A percentile compares a stretch with the other conserved stretches of the same genome.
Evolutionary conservation across 2,329 filamentous ascomycete genomes (phyloP).

Genomic region (Pezicula neosporulosa): DNA sequence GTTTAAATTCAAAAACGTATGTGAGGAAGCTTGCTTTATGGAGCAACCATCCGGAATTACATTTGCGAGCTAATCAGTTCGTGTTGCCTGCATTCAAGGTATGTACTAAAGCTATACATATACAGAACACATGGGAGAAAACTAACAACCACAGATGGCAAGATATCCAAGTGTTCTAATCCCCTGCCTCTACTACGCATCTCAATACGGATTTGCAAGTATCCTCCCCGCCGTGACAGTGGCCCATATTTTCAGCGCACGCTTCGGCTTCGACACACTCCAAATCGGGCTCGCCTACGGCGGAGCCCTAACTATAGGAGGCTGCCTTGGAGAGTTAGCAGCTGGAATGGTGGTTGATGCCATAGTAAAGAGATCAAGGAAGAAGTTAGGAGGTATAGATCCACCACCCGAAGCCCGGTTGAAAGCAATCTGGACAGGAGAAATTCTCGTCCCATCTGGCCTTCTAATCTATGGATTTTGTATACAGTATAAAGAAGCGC

Average conservation of each 20-base stretch:
- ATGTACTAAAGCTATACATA: too few species aligned
- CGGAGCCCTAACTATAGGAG: constrained; percentile 24
- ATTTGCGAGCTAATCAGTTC: constrained; percentile 17
- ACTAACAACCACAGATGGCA: constrained; percentile 13
- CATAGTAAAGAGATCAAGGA: constrained; percentile 6
- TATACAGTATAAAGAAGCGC: constrained; percentile 22
- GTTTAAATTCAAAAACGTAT: constrained; percentile 3
- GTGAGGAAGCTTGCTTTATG: constrained; percentile 2
- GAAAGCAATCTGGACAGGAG: constrained; percentile 24
- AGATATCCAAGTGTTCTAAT: constrained; percentile 29
- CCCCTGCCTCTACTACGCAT: constrained; percentile 27
- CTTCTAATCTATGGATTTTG: constrained; percentile 29
- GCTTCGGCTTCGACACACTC: constrained; percentile 28
- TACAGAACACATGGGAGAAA: too few species aligned
- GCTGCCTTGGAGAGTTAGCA: constrained; percentile 10
- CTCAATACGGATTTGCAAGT: constrained; percentile 28
- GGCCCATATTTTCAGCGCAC: constrained; percentile 25
- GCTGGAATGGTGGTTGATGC: constrained; percentile 5
- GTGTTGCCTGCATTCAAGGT: constrained; percentile 19
- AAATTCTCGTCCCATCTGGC: constrained; percentile 23
- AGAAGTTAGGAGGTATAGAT: constrained; percentile 5
- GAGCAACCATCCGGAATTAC: constrained; percentile 2
- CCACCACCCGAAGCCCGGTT: constrained; percentile 22
- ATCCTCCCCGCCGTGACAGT: constrained; percentile 31
- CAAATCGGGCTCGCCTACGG: constrained; percentile 28